Evolutionary conservation across 257 asterid genomes (phyloP), one percentile per base, ranked within the genome.

Genomic region (Solanum pennellii): DNA sequence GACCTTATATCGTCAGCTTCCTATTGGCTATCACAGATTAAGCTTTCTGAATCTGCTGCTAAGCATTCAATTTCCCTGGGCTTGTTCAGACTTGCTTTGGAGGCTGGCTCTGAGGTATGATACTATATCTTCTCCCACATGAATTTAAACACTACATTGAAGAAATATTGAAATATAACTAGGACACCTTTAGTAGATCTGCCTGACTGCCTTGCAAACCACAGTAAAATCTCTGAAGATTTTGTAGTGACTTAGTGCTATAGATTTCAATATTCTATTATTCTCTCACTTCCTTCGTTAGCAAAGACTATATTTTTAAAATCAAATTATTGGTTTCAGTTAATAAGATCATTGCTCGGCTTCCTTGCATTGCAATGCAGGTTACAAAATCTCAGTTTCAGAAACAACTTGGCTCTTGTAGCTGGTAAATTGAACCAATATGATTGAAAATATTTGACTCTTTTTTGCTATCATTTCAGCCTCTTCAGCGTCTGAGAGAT

Each of bases 21-120:
- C n/a, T 97, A 97, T 88, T 96, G 99, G 99, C 86, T 92, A 56
- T 86, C 96, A 73, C 99, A 94, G 92, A 95, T 96, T 82, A 95
- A 93, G 94, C 90, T 90, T 83, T 93, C 98, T 82, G 98, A 96
- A 91, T 89, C 96, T 85, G 92, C 96, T 91, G 94, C 94, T 77
- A 96, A 93, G 92, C 99, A 96, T 90, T 91, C 94, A 1, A 88
- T 96, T 83, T 94, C 99, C 73, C 93, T 96, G 88, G 99, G 97
- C 27, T 94, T 96, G 88, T 96, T 96, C 89, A 94, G 88, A 93
- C 98, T 96, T 89, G 98, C 98, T 87, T 83, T 93, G 75, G 98
- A 95, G 88, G 94, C 98, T 88, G 96, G 95, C 31, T 95, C 98
- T 68, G 98, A 95, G 98, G 99, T 95, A 93, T 83, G 66, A 16